phyloP scores from a whole-genome alignment of 2,329 filamentous ascomycete genomes.

The Botryotinia convoluta region DNA sequence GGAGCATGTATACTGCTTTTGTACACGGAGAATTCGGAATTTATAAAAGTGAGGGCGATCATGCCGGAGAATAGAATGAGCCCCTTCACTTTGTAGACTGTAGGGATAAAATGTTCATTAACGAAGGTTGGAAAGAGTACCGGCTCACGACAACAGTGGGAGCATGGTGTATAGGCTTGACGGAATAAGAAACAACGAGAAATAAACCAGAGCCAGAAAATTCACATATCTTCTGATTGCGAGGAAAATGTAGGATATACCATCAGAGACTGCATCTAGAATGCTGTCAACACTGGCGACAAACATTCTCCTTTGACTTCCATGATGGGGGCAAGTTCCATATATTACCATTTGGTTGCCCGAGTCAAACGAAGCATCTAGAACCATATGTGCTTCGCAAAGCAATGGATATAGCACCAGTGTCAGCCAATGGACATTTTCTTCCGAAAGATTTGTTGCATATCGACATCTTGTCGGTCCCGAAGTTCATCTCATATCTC shows the following conservation, averaged over 20 bases:
- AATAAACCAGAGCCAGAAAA: background rate
- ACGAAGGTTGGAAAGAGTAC: background rate
- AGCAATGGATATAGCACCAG: background rate
- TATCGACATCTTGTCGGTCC: slow-evolving; percentile 12
- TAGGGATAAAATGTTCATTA: background rate
- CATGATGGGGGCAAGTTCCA: background rate
- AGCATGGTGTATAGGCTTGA: background rate
- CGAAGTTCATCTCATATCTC: background rate
- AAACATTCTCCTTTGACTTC: background rate
- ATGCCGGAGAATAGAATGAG: background rate
- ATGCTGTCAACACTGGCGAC: background rate
- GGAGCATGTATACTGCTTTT: background rate
- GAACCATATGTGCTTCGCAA: background rate
- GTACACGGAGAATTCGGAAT: background rate
- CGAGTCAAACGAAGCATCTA: background rate
- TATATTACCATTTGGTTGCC: background rate
- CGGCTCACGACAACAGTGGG: background rate
- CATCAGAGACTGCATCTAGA: background rate
- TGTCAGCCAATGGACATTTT: background rate
- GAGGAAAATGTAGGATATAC: background rate
- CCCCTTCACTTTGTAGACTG: background rate
- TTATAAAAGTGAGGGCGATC: background rate
- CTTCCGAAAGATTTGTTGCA: slow-evolving; percentile 3
- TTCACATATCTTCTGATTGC: background rate
- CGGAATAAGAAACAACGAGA: no score